phyloP scores from a whole-genome alignment of 164 flowering plant genomes.

The Pachysandra terminalis region DNA sequence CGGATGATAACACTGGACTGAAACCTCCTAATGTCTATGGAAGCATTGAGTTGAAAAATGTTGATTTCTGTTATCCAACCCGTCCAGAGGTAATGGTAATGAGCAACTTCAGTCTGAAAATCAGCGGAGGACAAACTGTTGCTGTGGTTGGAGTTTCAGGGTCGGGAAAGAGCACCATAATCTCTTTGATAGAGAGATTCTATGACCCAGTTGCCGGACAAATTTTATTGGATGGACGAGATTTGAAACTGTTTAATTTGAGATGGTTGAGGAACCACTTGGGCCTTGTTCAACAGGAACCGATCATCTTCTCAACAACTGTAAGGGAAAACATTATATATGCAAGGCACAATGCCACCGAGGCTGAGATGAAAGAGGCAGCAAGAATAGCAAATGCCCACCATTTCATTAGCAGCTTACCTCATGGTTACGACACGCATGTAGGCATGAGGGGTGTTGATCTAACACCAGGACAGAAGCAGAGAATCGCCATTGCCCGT shows the following conservation, averaged over 20 bases:
- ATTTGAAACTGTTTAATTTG: conserved; percentile 68
- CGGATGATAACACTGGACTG: conserved; percentile 76
- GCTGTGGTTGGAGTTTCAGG: conserved; percentile 98
- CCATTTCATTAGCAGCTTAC: conserved; percentile 95
- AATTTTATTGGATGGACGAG: conserved; percentile 80
- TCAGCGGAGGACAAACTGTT: conserved; percentile 92
- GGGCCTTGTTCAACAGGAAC: conserved; percentile 96
- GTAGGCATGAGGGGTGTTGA: conserved; percentile 97
- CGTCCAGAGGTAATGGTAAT: conserved; percentile 81
- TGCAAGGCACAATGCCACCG: conserved; percentile 96
- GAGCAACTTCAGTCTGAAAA: conserved; percentile 90
- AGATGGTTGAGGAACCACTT: conserved; percentile 94
- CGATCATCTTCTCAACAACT: conserved; percentile 89
- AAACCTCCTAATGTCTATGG: conserved; percentile 93
- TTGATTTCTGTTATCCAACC: conserved; percentile 91
- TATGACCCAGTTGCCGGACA: conserved; percentile 94
- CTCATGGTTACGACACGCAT: conserved; percentile 95
- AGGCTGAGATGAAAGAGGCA: conserved; percentile 96
- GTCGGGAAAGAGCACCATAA: conserved; percentile 93
- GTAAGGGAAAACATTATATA: conserved; percentile 91
- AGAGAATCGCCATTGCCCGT: conserved; percentile 96
- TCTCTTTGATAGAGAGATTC: conserved; percentile 83
- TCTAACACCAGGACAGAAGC: conserved; percentile 96
- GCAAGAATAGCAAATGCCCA: conserved; percentile 98
- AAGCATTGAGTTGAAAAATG: conserved; percentile 79